Conservation (phyloP, 495 filamentous ascomycete genomes). For the Penicillium simplicissimum region DNA sequence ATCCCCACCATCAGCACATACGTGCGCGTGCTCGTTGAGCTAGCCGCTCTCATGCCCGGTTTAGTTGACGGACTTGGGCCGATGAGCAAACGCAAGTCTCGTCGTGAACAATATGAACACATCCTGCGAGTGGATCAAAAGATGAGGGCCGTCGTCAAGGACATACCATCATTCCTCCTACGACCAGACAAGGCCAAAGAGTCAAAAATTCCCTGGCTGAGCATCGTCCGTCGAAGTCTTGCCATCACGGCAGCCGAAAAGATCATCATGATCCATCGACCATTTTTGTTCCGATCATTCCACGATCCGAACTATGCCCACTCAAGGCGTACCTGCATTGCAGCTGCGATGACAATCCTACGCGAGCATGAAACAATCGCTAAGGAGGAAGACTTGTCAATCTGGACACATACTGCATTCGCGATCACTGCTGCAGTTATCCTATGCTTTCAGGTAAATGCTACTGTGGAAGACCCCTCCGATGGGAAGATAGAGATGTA, state of each 20-base stretch:
- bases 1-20: slow-evolving; percentile 44
- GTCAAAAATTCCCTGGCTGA: slow-evolving; percentile 39
- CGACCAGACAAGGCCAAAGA: slow-evolving; percentile 30
- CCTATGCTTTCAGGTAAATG: slow-evolving; percentile 34
- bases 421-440: slow-evolving; percentile 36
- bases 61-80: slow-evolving; percentile 42
- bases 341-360: slow-evolving; percentile 48
- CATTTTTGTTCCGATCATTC: slow-evolving; percentile 48
- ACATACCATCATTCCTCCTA: slow-evolving; percentile 34
- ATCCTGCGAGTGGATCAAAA: slow-evolving; percentile 44
- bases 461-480: slow-evolving; percentile 18
- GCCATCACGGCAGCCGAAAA: slow-evolving; percentile 50
- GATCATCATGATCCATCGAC: slow-evolving; percentile 54
- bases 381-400: slow-evolving; percentile 31
- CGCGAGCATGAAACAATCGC: slow-evolving; percentile 40
- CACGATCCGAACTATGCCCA: slow-evolving; percentile 40
- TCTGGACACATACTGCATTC: slow-evolving; percentile 38
- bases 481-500: slow-evolving; percentile 22
- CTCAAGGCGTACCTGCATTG: slow-evolving; percentile 46
- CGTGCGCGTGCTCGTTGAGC: slow-evolving; percentile 37
- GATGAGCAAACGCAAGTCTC: slow-evolving; percentile 31
- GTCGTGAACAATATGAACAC: slow-evolving; percentile 43
- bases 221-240: slow-evolving; percentile 41
- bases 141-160: slow-evolving; percentile 40
- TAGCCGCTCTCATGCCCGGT: slow-evolving; percentile 44